These are phyloP conservation scores for Silybum marianum DNA, from an alignment of 129 eudicot species.

Conservation along the genomic window DNA sequence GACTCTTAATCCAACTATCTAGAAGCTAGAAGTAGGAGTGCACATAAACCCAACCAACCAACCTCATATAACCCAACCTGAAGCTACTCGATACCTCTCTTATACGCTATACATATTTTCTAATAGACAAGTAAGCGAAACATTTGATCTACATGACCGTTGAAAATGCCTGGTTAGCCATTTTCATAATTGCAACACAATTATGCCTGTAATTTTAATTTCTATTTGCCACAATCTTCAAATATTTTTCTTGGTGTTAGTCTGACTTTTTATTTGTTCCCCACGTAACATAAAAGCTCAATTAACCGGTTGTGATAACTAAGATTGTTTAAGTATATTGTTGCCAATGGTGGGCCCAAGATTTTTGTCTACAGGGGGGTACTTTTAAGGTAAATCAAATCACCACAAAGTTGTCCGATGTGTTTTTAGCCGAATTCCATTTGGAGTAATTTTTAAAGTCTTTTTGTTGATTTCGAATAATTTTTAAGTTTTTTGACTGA, in stretches of 20 bases:
- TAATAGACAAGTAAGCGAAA: background rate
- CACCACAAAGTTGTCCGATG: too few species aligned
- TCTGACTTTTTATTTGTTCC: background rate
- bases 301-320: background rate
- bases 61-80: background rate
- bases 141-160: background rate
- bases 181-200: background rate
- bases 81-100: background rate
- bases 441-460: too few species aligned
- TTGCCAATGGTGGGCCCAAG: background rate
- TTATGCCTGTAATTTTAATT: too few species aligned
- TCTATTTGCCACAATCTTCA: background rate
- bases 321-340: background rate
- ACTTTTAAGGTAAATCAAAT: background rate
- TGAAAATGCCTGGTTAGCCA: background rate
- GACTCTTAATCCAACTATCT: background rate
- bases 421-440: background rate
- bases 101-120: background rate
- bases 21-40: background rate
- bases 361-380: background rate
- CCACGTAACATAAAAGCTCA: background rate
- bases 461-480: too few species aligned
- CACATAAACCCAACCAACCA: background rate
- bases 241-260: background rate
- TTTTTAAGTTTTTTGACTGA: background rate